Conservation (phyloP, 371 early-diverging fungal species). For the Syncephalastrum sp. region DNA sequence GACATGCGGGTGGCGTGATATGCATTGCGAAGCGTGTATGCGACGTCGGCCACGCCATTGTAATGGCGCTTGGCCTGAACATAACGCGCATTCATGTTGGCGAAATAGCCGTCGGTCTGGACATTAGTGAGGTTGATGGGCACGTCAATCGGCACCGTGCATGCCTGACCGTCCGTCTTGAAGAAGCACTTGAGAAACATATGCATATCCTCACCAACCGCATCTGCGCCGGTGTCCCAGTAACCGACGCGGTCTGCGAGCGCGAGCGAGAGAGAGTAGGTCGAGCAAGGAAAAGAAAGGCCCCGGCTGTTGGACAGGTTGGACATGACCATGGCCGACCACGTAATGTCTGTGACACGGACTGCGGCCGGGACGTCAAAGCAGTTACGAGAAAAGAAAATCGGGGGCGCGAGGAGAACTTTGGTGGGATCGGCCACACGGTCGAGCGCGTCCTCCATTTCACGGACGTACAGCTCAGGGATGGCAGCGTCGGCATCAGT, state of each 20-base stretch:
- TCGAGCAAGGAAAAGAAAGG: conserved; percentile 73
- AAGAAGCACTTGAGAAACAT: conserved; percentile 84
- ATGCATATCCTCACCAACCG: conserved; percentile 85
- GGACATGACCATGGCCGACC: conserved; percentile 78
- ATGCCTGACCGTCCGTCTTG: conserved; percentile 65
- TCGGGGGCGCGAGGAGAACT: conserved; percentile 68
- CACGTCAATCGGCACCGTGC: conserved; percentile 67
- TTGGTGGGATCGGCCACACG: conserved; percentile 42
- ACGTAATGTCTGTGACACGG: conserved; percentile 74
- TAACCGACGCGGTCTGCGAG: conserved; percentile 69
- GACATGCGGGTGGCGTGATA: conserved; percentile 17
- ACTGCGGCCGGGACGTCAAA: conserved; percentile 73
- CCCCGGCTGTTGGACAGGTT: conserved; percentile 72
- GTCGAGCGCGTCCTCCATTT: conserved; percentile 40
- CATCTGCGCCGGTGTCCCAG: conserved; percentile 80
- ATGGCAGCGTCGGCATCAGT: conserved; percentile 49
- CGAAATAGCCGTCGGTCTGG: conserved; percentile 59
- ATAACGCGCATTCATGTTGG: conserved; percentile 62
- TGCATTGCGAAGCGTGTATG: conserved; percentile 43
- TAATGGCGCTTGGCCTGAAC: conserved; percentile 73
- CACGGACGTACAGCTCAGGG: conserved; percentile 40
- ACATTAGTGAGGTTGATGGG: conserved; percentile 78
- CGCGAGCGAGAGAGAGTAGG: conserved; percentile 70
- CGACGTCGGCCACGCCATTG: conserved; percentile 59
- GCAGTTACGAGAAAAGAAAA: conserved; percentile 79